A percentile compares a stretch with the other conserved stretches of the same genome.
These are phyloP conservation scores for Dorcoceras hygrometricum DNA, from an alignment of 257 asterid genomes.

Conservation along the genomic window DNA sequence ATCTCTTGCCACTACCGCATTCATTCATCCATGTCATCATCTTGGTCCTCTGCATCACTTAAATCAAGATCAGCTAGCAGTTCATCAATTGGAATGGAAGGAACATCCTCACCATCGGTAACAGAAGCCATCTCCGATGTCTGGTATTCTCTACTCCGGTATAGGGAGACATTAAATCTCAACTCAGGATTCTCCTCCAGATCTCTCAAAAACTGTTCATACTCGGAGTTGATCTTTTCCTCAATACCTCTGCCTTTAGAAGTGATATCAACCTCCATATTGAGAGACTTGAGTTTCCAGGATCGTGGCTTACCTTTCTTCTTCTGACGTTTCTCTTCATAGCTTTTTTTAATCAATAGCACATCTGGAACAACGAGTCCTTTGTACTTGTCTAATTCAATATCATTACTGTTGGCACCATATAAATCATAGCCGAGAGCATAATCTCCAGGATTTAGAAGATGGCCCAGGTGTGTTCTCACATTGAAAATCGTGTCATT, in stretches of 20 bases:
- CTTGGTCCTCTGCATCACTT: background rate
- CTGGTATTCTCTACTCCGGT: conserved; percentile 25
- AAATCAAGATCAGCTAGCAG: conserved; percentile 8
- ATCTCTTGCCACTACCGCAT: background rate
- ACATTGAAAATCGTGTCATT: conserved; percentile 15
- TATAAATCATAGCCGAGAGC: conserved; percentile 26
- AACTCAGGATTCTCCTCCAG: conserved; percentile 16
- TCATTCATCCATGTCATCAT: conserved; percentile 8
- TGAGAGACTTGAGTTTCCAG: conserved; percentile 5
- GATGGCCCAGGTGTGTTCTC: conserved; percentile 26
- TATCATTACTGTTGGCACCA: conserved; percentile 10
- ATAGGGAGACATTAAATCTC: conserved; percentile 25
- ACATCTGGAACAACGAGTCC: conserved; percentile 8
- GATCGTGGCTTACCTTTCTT: conserved; percentile 1
- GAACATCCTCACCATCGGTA: conserved; percentile 18
- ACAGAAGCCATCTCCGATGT: conserved; percentile 28
- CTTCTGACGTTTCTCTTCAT: conserved; percentile 11
- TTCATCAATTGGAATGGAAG: conserved; percentile 6
- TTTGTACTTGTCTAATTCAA: conserved; percentile 8
- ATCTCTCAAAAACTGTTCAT: conserved; percentile 18
- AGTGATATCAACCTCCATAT: conserved; percentile 11
- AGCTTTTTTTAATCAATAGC: conserved; percentile 4
- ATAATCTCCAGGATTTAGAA: conserved; percentile 23
- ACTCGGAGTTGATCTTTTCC: conserved; percentile 3
- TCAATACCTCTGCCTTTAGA: conserved; percentile 1